phyloP scores from a whole-genome alignment of 208 protist species.

The Leishmania tarentolae region DNA sequence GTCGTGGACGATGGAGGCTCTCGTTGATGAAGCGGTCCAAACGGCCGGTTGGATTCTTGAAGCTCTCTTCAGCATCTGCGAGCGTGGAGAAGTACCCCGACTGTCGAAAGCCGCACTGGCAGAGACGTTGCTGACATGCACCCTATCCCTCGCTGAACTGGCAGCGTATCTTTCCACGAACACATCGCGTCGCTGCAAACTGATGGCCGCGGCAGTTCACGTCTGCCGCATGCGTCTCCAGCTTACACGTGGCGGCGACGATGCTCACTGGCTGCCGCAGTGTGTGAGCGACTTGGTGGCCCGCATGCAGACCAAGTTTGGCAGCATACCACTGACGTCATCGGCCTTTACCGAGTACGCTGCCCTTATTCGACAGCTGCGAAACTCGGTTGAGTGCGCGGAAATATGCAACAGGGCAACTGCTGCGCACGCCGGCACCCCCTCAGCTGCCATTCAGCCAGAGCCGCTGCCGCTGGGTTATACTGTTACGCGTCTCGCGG shows the following conservation, averaged over 20 bases:
- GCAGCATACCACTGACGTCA: constrained; percentile 13
- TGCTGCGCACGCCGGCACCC: neutral
- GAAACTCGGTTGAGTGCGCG: neutral
- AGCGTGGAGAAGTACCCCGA: neutral
- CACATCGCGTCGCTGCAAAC: constrained; percentile 17
- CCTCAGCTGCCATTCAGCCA: neutral
- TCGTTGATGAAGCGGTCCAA: constrained; percentile 14
- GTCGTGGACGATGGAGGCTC: neutral
- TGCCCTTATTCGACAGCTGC: constrained; percentile 16
- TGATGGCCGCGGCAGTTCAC: constrained; percentile 22
- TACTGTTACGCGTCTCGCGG: constrained; percentile 2
- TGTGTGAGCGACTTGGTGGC: constrained; percentile 21
- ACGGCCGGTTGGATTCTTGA: constrained; percentile 15
- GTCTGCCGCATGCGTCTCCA: constrained; percentile 22
- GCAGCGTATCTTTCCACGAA: constrained; percentile 24
- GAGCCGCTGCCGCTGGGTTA: constrained; percentile 15
- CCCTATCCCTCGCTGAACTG: constrained; percentile 25
- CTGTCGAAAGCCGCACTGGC: constrained; percentile 11
- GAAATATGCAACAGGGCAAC: constrained; percentile 7
- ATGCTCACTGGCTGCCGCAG: constrained; percentile 15
- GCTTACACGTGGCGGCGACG: neutral
- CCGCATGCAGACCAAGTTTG: constrained; percentile 23
- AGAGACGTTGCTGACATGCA: constrained; percentile 20
- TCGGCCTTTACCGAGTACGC: constrained; percentile 17
- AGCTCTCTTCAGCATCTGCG: constrained; percentile 11